A percentile compares a stretch with the other conserved stretches of the same genome.
Evolutionary conservation across 177 flowering plant genomes (phyloP).

Genomic region (Vitis hybrid): DNA sequence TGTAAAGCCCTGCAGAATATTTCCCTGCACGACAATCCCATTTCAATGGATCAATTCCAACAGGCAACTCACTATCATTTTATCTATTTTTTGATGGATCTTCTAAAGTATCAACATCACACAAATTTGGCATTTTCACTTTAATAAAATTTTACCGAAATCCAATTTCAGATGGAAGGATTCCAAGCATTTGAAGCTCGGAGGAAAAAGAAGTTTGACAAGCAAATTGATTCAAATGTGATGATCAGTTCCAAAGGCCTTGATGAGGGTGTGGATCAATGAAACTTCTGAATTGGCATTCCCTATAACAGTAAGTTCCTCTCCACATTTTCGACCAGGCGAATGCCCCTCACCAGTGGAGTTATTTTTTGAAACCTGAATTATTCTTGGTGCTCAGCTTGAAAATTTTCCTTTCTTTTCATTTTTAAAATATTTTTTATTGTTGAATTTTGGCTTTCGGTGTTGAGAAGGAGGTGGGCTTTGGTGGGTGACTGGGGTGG

Average conservation of each 20-base stretch:
- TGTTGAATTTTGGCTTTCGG: too few species aligned
- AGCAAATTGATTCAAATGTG: constrained; percentile 96
- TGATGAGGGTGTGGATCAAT: constrained; percentile 91
- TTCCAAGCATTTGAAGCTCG: constrained; percentile 88
- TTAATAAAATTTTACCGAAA: background rate
- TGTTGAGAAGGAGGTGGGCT: too few species aligned
- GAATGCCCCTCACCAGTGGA: background rate
- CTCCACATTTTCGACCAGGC: background rate
- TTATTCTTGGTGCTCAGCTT: background rate
- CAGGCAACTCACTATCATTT: constrained; percentile 39
- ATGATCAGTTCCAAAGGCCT: constrained; percentile 93
- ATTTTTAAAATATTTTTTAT: too few species aligned
- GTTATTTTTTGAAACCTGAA: background rate
- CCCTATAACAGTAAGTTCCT: constrained; percentile 13
- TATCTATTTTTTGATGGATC: background rate
- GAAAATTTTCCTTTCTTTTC: too few species aligned
- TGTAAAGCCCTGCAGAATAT: constrained; percentile 86
- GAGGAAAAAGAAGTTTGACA: constrained; percentile 93
- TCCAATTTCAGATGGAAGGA: constrained; percentile 71
- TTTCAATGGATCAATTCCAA: constrained; percentile 91
- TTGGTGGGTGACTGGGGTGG: too few species aligned
- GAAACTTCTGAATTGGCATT: constrained; percentile 11
- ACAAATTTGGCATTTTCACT: background rate
- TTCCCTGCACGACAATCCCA: constrained; percentile 87
- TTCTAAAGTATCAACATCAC: background rate